A percentile compares a stretch with the other conserved stretches of the same genome.
Conservation (phyloP, 352 stramenopile genomes). For the Phytopythium mirpurense region DNA sequence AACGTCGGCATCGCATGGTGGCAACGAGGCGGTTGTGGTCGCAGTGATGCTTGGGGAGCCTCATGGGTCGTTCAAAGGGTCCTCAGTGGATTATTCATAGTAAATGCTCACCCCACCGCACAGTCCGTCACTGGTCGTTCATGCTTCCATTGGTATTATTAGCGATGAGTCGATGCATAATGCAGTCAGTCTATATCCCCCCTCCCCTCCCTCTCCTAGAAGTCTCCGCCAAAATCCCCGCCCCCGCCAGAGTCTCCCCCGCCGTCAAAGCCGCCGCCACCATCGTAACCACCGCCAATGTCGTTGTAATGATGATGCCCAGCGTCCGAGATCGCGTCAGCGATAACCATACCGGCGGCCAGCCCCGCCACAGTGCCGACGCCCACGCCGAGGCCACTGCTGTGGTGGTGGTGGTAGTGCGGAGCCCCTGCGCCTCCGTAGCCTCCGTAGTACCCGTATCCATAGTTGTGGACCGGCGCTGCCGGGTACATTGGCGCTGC, state of each 20-base stretch:
- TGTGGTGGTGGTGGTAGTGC: conserved; percentile 6
- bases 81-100: no score
- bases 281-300: conserved; percentile 12
- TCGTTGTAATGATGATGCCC: conserved; percentile 1
- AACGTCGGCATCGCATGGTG: not conserved
- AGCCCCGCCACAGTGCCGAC: conserved; percentile 1
- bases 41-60: no score
- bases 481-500: not conserved
- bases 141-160: no score
- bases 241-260: conserved; percentile 6
- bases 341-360: not conserved
- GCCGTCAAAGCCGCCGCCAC: conserved; percentile 13
- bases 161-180: not conserved
- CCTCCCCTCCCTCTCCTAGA: conserved; percentile 2
- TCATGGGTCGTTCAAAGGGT: no score
- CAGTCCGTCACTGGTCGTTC: no score
- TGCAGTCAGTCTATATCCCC: no score
- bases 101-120: no score
- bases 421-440: not conserved
- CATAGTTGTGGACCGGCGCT: conserved; percentile 11
- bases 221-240: conserved; percentile 11
- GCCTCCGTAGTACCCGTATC: conserved; percentile 5
- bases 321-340: not conserved
- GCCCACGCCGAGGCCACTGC: not conserved
- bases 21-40: no score